Percentiles rank a stretch among this genome's conserved stretches.
Conservation (phyloP, 2,329 filamentous ascomycete species). For the Paecilomyces fulvus region DNA sequence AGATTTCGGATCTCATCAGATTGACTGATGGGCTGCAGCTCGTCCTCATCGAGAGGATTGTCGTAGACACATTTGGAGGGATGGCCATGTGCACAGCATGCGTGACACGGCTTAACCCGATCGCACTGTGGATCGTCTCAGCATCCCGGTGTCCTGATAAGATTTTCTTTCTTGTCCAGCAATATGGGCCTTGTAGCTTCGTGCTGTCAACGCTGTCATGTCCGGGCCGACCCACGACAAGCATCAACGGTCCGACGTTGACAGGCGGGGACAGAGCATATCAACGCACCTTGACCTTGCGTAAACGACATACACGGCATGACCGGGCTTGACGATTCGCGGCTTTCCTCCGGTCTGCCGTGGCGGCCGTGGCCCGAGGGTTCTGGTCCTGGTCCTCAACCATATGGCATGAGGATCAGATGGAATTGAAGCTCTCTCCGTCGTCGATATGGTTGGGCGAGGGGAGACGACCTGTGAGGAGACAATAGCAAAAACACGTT, state of each 20-base stretch:
- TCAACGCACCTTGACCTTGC: conserved; percentile 29
- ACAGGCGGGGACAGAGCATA: background rate
- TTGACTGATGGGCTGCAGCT: conserved; percentile 25
- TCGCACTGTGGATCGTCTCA: conserved; percentile 24
- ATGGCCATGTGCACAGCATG: conserved; percentile 32
- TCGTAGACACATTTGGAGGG: conserved; percentile 32
- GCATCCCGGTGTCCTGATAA: conserved; percentile 1
- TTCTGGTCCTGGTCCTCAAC: background rate
- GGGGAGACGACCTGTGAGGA: background rate
- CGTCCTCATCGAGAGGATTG: conserved; percentile 20
- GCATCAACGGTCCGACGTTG: background rate
- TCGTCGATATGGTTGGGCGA: background rate
- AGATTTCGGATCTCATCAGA: conserved; percentile 29
- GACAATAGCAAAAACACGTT: background rate
- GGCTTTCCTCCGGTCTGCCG: conserved; percentile 12
- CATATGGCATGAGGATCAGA: background rate
- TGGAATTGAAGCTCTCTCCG: background rate
- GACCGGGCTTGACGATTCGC: conserved; percentile 27
- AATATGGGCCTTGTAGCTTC: background rate
- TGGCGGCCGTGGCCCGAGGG: background rate
- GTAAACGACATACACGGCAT: conserved; percentile 29
- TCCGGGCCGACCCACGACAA: conserved; percentile 1
- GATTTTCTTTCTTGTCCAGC: background rate
- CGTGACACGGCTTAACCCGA: conserved; percentile 30
- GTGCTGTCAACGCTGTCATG: background rate